These are phyloP conservation scores for Huntiella moniliformis DNA, from an alignment of 2,329 filamentous ascomycete species.

Conservation along the genomic window DNA sequence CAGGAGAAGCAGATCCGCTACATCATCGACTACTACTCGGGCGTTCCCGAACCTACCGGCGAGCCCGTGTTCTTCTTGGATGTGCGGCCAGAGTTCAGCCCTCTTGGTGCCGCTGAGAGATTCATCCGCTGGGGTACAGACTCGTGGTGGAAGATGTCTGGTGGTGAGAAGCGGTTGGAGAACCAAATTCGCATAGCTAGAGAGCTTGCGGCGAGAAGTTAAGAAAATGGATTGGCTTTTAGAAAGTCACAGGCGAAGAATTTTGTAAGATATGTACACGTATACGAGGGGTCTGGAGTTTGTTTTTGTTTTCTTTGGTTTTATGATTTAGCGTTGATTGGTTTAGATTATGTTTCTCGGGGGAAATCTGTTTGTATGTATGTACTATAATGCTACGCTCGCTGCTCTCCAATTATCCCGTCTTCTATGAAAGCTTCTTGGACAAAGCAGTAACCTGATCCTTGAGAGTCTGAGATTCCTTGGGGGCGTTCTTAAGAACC, in stretches of 20 bases:
- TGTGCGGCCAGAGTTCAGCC: slow-evolving; percentile 74
- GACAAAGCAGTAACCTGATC: slow-evolving; percentile 32
- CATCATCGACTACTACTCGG: slow-evolving; percentile 92
- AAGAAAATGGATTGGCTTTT: no score
- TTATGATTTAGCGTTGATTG: background rate
- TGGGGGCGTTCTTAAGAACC: slow-evolving; percentile 34
- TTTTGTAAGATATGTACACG: no score
- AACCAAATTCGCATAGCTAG: background rate
- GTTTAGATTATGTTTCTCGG: background rate
- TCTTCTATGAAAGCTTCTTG: slow-evolving; percentile 6
- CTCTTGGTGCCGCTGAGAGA: slow-evolving; percentile 62
- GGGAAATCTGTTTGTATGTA: no score
- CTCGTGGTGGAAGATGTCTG: slow-evolving; percentile 79
- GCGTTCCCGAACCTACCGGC: slow-evolving; percentile 59
- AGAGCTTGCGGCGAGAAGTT: background rate
- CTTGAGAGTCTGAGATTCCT: slow-evolving; percentile 28
- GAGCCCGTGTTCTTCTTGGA: slow-evolving; percentile 94
- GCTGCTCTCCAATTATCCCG: no score
- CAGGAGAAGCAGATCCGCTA: slow-evolving; percentile 66
- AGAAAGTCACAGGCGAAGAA: no score
- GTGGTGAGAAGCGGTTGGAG: slow-evolving; percentile 25
- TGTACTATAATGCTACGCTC: no score
- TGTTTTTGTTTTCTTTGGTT: background rate
- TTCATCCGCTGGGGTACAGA: slow-evolving; percentile 80
- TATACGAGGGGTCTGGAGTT: background rate